Base-by-base conservation (phyloP, 768 basidiomycete species). In the Mycena galericulata region DNA sequence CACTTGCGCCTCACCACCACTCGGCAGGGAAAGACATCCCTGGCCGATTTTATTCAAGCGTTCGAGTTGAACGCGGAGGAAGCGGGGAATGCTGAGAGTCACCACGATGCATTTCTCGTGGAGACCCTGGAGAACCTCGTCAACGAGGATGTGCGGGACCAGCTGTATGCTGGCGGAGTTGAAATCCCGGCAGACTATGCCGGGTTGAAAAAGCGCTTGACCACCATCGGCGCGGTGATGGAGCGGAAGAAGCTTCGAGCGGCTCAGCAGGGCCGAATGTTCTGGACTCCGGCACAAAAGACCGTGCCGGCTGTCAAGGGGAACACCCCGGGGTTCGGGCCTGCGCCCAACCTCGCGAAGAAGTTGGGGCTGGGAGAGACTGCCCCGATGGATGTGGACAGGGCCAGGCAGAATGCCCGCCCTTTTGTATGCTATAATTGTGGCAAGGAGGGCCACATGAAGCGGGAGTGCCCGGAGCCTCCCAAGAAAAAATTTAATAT, bases 61-160 rank as follows among this genome's bases (percentile, higher is more conserved):
- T 65, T 65, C 27, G 64, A 65, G 30, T 40, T 65, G 36, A 51
- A 46, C 10, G 46, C 64, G 4, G 64, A 57, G n/a, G 15, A 57
- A 24, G 64, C 64, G 34, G 22, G 64, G 45, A 7, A 56, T 11
- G 7, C 4, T 12, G 50, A 34, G 8, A 38, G 3, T 26, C 12
- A 17, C 10, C 9, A 53, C 24, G 40, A 46, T 30, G 36, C 50
- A 22, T 64, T 64, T 40, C 53, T 56, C 26, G n/a, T 43, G 24
- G 17, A 65, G 20, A n/a, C n/a, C 18, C 18, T 58, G 11, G 46
- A 38, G 24, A 43, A 6, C 20, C n/a, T 30, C 22, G 17, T 65
- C n/a, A 50, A 57, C n/a, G 8, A 22, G 6, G 55, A 58, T 1
- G 29, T 58, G n/a, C 15, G 20, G 14, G 8, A 7, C 34, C 64